Base-by-base conservation (phyloP, 768 basidiomycete genomes). In the Amanita pallidorosea region DNA sequence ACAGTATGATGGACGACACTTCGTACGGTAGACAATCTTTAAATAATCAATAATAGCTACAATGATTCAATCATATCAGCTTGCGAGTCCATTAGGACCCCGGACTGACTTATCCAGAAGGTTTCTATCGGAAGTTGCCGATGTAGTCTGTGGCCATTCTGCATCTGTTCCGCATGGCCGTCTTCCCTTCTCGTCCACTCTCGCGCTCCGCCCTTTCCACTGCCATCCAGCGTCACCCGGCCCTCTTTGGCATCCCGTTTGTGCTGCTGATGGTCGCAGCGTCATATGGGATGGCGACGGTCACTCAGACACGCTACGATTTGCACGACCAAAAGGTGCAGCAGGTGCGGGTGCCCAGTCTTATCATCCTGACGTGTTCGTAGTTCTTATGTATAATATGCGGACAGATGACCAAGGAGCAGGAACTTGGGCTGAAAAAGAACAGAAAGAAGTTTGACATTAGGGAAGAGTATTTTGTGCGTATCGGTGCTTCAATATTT, bases 271-370 rank as follows among this genome's bases (percentile, higher is more conserved):
- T 96, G 65, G 89, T 97, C 51, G 80, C 74, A 11, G 86, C 90
- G 1, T 92, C 88, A 15, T 97, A 85, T 61, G 91, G 82, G 5
- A 68, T 99, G 45, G 77, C 83, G 15, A 70, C 75, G 1, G 81
- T 99, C 61, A 93, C 93, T 0, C 88, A 92, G 64, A 94, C 88
- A 25, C 75, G 89, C 23, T 97, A 97, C 62, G 94, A 97, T 63
- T 64, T 88, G 54, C 86, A 94, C 27, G 82, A 87, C 61, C 78
- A 85, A 67, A 87, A 82, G 63, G 77, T 88, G 23, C 77, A 80
- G 57, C 76, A 80, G 69, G 85, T 85, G 53, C 49, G 22, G n/a
- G 35, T 31, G 31, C 31, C 31, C 11, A 31, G 11, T 6, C 29
- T 9, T 29, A 4, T 11, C 31, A 31, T 31, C 9, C 31, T 7